Percentiles rank a stretch among this genome's conserved stretches.
Evolutionary conservation across 176 grass and related monocot species (phyloP).

Genomic region (Aegilops sharonensis): DNA sequence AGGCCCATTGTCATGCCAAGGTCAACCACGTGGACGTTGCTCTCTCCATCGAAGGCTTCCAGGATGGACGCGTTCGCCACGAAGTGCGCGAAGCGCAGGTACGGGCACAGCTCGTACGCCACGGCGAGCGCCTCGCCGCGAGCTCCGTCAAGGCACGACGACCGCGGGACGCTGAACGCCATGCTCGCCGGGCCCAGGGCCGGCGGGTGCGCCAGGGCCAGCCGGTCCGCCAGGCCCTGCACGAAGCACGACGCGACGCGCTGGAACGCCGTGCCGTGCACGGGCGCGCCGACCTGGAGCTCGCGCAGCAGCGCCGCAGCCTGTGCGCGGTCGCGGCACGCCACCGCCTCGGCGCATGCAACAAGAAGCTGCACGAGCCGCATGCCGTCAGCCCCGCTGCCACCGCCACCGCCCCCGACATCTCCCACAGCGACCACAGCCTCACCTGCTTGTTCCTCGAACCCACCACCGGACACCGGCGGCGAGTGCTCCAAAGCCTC

Average conservation of each 20-base stretch:
- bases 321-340: conserved; percentile 68
- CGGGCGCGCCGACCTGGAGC: conserved; percentile 46
- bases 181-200: conserved; percentile 49
- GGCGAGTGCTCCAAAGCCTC: conserved; percentile 36
- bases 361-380: conserved; percentile 63
- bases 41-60: conserved; percentile 70
- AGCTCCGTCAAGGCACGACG: conserved; percentile 18
- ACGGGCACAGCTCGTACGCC: conserved; percentile 77
- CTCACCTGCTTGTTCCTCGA: not conserved
- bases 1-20: conserved; percentile 66
- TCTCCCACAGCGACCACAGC: not conserved
- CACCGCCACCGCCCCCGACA: not conserved
- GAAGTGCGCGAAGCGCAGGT: conserved; percentile 76
- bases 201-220: conserved; percentile 52
- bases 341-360: conserved; percentile 74
- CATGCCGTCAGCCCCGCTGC: conserved; percentile 41
- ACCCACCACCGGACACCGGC: not conserved
- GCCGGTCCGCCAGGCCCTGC: conserved; percentile 57
- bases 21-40: conserved; percentile 57
- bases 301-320: conserved; percentile 48
- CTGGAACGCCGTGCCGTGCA: conserved; percentile 71
- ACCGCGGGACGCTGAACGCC: conserved; percentile 42
- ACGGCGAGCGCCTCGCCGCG: conserved; percentile 55
- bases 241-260: conserved; percentile 75
- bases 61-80: conserved; percentile 62